Evolutionary conservation across 2,329 filamentous ascomycete genomes (phyloP), one percentile per base, ranked within the genome.

Genomic region (Alternaria ventricosa): DNA sequence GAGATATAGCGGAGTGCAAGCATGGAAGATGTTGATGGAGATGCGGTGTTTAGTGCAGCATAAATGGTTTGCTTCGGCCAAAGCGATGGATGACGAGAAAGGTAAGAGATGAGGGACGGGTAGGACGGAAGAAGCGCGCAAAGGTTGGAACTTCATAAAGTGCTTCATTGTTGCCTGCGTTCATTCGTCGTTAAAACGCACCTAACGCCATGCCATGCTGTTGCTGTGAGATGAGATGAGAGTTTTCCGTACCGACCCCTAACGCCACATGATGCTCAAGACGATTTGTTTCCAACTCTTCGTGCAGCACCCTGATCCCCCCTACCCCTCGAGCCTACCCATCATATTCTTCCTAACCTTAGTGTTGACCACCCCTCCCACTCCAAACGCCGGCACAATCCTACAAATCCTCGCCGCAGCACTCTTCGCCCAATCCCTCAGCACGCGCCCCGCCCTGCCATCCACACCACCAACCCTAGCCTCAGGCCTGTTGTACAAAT

Each of bases 351-450:
- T 84, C 71, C 94, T 86, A 47, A 95, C 84, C 74, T 91, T 89
- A 63, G 86, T 86, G 80, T 97, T 97, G 11, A 96, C 91, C 11
- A 97, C 92, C 0, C 94, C 94, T 1, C 94, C 94, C 12, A 97
- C 86, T 2, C 94, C 94, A 83, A 95, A 97, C 0, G 94, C 94
- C 18, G 94, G 94, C 3, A 97, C 86, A 63, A 97, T 97, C 74
- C 94, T 87, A 64, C 91, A 91, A 80, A 97, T 91, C 57, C 94
- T 83, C 25, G 94, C 94, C 60, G 87, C 80, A 28, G 88, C 88
- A 78, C 91, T 95, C 67, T 90, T 86, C 18, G 86, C 82, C 89
- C 93, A 97, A 75, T 96, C 93, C 67, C 87, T 85, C 61, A 87
- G 83, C n/a, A 97, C 88, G 57, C 88, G 86, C 0, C 80, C 75